These are phyloP conservation scores for Trichoderma koningiopsis DNA, from an alignment of 2,329 filamentous ascomycete genomes.

Conservation along the genomic window DNA sequence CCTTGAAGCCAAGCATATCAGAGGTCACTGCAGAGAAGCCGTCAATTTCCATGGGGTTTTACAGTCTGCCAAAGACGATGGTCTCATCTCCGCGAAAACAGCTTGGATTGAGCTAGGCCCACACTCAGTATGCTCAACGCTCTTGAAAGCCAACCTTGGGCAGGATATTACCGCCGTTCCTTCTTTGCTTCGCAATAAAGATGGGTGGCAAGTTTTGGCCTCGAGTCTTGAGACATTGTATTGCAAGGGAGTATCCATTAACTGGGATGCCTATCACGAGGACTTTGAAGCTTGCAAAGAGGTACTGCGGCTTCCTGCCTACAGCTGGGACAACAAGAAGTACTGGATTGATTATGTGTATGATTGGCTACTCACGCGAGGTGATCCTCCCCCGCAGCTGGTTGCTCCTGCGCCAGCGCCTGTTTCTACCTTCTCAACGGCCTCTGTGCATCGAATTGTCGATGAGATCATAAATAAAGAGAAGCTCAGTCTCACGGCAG, in stretches of 20 bases:
- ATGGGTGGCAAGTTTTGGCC: constrained; percentile 13
- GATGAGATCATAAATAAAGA: constrained; percentile 5
- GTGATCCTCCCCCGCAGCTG: constrained; percentile 41
- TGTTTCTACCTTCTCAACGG: constrained; percentile 6
- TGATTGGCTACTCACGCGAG: constrained; percentile 65
- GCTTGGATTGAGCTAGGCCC: constrained; percentile 12
- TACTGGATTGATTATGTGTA: constrained; percentile 68
- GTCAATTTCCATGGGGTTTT: constrained; percentile 14
- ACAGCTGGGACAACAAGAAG: constrained; percentile 72
- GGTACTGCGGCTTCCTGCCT: constrained; percentile 66
- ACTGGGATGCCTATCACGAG: constrained; percentile 70
- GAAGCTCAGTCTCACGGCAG: constrained; percentile 58
- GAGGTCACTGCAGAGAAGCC: constrained; percentile 11
- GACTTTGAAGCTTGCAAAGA: constrained; percentile 40
- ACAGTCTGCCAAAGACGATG: neutral
- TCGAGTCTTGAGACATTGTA: constrained; percentile 13
- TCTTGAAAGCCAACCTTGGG: constrained; percentile 14
- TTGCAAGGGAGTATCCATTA: constrained; percentile 60
- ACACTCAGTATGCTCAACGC: neutral
- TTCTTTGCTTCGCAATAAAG: constrained; percentile 12
- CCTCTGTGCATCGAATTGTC: constrained; percentile 11
- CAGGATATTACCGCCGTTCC: constrained; percentile 5
- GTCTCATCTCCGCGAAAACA: constrained; percentile 7
- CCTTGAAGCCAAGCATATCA: constrained; percentile 17
- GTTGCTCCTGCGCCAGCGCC: constrained; percentile 55